Percentiles rank a stretch among this genome's conserved stretches.
These are phyloP conservation scores for Ogataea polymorpha DNA, from an alignment of 805 yeast genomes.

Conservation along the genomic window DNA sequence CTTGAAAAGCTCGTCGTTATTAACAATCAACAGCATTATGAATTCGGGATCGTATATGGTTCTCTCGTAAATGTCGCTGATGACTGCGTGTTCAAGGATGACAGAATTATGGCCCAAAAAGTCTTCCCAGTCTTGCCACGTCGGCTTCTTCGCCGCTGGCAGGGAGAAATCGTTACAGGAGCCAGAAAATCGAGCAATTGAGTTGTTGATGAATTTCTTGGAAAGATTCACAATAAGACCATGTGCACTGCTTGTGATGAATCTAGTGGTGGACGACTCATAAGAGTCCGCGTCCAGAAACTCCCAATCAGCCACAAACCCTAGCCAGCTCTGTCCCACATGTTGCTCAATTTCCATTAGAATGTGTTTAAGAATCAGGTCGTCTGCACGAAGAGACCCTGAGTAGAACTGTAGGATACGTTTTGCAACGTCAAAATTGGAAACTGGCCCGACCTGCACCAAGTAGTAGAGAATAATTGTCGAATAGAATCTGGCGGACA, in stretches of 20 bases:
- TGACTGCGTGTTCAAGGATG: slow-evolving; percentile 8
- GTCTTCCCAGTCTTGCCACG: slow-evolving; percentile 30
- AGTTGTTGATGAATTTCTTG: slow-evolving; percentile 46
- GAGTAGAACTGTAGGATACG: slow-evolving; percentile 50
- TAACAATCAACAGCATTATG: slow-evolving; percentile 55
- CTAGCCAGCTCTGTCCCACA: slow-evolving; percentile 58
- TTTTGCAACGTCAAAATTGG: slow-evolving; percentile 47
- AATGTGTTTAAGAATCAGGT: slow-evolving; percentile 55
- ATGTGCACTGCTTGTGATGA: slow-evolving; percentile 22
- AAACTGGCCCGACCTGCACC: slow-evolving; percentile 45
- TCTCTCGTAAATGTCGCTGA: slow-evolving; percentile 25
- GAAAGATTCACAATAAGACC: slow-evolving; percentile 51
- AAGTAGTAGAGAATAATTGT: slow-evolving; percentile 47
- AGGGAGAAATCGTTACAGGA: slow-evolving; percentile 23
- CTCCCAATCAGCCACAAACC: slow-evolving; percentile 63
- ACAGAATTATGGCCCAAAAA: slow-evolving; percentile 28
- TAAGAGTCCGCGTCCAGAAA: slow-evolving; percentile 33
- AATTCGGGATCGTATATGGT: slow-evolving; percentile 69
- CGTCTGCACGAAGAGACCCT: slow-evolving; percentile 64
- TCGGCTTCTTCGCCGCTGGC: neutral
- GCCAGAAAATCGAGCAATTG: slow-evolving; percentile 38
- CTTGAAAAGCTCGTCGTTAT: slow-evolving; percentile 60
- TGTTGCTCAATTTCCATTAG: slow-evolving; percentile 56
- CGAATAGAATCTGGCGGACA: slow-evolving; percentile 38
- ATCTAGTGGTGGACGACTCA: slow-evolving; percentile 4